phyloP scores from a whole-genome alignment of 805 yeast species.

The Monosporozyma solicola region DNA sequence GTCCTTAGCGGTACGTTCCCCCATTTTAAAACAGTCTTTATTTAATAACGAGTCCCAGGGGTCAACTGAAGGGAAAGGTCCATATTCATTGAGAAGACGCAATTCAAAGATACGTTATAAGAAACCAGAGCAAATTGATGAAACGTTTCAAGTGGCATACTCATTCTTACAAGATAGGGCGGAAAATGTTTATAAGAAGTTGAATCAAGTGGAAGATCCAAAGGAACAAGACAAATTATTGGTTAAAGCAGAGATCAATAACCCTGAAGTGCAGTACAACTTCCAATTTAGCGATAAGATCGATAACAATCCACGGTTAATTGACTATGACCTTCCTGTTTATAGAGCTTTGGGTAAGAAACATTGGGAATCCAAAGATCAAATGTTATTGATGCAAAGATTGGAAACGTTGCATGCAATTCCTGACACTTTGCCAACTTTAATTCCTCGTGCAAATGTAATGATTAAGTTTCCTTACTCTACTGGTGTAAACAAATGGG shows the following conservation, averaged over 20 bases:
- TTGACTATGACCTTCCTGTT: slow-evolving; percentile 72
- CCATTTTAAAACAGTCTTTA: slow-evolving; percentile 23
- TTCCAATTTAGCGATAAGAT: slow-evolving; percentile 36
- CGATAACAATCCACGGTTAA: slow-evolving; percentile 33
- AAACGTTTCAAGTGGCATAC: slow-evolving; percentile 64
- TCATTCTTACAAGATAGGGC: slow-evolving; percentile 45
- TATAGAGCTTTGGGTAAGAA: slow-evolving; percentile 59
- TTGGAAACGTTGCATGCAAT: slow-evolving; percentile 75
- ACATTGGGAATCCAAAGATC: slow-evolving; percentile 63
- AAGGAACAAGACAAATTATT: slow-evolving; percentile 30
- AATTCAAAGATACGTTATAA: slow-evolving; percentile 44
- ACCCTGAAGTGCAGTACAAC: slow-evolving; percentile 81
- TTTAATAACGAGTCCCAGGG: slow-evolving; percentile 22
- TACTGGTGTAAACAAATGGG: slow-evolving; percentile 52
- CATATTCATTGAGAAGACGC: slow-evolving; percentile 40
- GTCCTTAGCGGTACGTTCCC: slow-evolving; percentile 24
- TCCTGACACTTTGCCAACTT: slow-evolving; percentile 90
- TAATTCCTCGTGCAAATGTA: slow-evolving; percentile 72
- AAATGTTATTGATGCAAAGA: slow-evolving; percentile 85
- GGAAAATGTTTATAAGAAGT: slow-evolving; percentile 28
- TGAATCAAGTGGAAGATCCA: slow-evolving; percentile 18
- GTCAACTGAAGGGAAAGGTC: slow-evolving; percentile 34
- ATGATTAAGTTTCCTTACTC: slow-evolving; percentile 66
- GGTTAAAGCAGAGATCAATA: slow-evolving; percentile 57
- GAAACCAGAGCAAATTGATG: slow-evolving; percentile 62